Conservation (phyloP, 202 grass and related monocot species). For the Carex arenaria region DNA sequence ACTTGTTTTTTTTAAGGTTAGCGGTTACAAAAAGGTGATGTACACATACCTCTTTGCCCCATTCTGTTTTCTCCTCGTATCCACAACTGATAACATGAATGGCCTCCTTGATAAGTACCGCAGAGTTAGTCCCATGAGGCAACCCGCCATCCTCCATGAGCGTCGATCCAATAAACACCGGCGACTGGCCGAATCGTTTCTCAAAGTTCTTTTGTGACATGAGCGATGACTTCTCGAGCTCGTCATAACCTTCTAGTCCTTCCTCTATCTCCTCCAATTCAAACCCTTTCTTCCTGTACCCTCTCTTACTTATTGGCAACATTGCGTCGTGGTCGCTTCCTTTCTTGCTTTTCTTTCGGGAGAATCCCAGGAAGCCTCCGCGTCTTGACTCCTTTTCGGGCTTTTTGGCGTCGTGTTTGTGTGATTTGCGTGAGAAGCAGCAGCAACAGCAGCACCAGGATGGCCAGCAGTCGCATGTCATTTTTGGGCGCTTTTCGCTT, state of each 20-base stretch:
- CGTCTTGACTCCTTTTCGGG: slow-evolving; percentile 31
- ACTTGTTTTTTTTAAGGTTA: not conserved
- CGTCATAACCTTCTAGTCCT: slow-evolving; percentile 77
- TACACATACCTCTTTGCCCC: slow-evolving; percentile 77
- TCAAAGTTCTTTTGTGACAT: slow-evolving; percentile 94
- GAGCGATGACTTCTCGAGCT: slow-evolving; percentile 71
- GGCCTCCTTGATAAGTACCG: slow-evolving; percentile 65
- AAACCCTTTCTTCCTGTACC: slow-evolving; percentile 57
- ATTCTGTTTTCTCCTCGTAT: slow-evolving; percentile 92
- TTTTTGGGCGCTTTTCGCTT: slow-evolving; percentile 67
- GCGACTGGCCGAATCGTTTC: slow-evolving; percentile 85
- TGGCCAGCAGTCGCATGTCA: slow-evolving; percentile 95
- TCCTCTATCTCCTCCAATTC: slow-evolving; percentile 98
- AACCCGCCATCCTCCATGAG: slow-evolving; percentile 75
- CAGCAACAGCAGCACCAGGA: slow-evolving; percentile 88
- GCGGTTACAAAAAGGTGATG: not conserved
- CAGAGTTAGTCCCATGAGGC: slow-evolving; percentile 50
- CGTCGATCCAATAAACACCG: slow-evolving; percentile 89
- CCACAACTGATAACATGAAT: slow-evolving; percentile 95
- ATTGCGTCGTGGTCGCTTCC: slow-evolving; percentile 34
- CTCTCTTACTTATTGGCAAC: slow-evolving; percentile 41
- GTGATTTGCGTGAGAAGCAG: slow-evolving; percentile 49
- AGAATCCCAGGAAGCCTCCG: slow-evolving; percentile 48
- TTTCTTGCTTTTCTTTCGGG: slow-evolving; percentile 67
- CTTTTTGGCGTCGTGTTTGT: slow-evolving; percentile 38